Conservation (phyloP, 1,284 basidiomycete genomes). For the Abortiporus biennis region DNA sequence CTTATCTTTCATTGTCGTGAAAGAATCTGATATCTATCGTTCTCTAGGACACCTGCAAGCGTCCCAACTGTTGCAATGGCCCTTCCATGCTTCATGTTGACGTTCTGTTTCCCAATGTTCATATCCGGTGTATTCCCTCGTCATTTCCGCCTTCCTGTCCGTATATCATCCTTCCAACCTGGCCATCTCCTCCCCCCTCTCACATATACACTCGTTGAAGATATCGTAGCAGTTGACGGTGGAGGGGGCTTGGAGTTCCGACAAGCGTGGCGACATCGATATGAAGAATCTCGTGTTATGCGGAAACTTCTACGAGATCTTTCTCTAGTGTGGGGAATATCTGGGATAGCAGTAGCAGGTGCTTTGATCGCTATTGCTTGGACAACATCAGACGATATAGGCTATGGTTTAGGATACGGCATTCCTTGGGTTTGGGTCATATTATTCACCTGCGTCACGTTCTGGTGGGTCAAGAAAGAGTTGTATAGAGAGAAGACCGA, state of each 20-base stretch:
- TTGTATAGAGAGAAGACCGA: conserved; percentile 17
- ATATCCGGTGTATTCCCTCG: conserved; percentile 23
- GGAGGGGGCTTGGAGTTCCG: conserved; percentile 27
- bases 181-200: conserved; percentile 23
- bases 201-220: conserved; percentile 26
- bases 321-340: conserved; percentile 22
- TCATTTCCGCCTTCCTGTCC: conserved; percentile 23
- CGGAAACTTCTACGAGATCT: conserved; percentile 21
- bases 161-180: conserved; percentile 26
- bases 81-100: conserved; percentile 25
- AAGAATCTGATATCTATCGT: background rate
- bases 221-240: conserved; percentile 27
- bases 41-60: conserved; percentile 19
- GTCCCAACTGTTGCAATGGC: conserved; percentile 25
- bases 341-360: conserved; percentile 19
- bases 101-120: conserved; percentile 23
- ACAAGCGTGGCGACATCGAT: conserved; percentile 26
- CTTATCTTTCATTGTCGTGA: conserved; percentile 9
- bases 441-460: conserved; percentile 14
- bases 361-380: conserved; percentile 22
- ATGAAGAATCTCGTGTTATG: conserved; percentile 24
- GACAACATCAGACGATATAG: conserved; percentile 22
- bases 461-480: conserved; percentile 16
- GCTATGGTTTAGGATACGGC: conserved; percentile 26
- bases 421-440: conserved; percentile 28